Evolutionary conservation across 805 yeast species (phyloP).

Genomic region (Blastobotrys attinorum): DNA sequence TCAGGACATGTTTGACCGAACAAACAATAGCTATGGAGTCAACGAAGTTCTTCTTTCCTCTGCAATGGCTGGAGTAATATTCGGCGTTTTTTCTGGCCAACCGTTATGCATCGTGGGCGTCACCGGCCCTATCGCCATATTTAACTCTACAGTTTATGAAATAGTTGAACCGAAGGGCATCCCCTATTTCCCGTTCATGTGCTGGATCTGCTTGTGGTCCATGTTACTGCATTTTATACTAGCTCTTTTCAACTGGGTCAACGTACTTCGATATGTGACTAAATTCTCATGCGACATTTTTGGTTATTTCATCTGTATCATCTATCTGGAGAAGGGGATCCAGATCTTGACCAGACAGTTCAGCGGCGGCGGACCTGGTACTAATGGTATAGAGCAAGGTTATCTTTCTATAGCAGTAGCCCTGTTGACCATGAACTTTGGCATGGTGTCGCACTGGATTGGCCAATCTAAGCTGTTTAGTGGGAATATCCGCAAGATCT

Average conservation of each 20-base stretch:
- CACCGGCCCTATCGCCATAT: constrained; percentile 90
- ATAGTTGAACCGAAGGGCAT: constrained; percentile 45
- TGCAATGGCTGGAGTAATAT: constrained; percentile 82
- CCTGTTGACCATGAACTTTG: constrained; percentile 67
- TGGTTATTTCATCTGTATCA: constrained; percentile 83
- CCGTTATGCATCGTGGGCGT: constrained; percentile 95
- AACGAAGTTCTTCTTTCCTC: constrained; percentile 80
- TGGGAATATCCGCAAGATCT: constrained; percentile 50
- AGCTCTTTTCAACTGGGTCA: constrained; percentile 61
- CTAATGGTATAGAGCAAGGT: constrained; percentile 37
- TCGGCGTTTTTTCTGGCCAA: constrained; percentile 81
- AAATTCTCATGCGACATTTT: constrained; percentile 85
- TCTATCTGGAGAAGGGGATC: constrained; percentile 85
- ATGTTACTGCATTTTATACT: constrained; percentile 71
- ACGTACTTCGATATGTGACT: constrained; percentile 63
- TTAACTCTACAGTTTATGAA: constrained; percentile 82
- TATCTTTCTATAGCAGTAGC: constrained; percentile 72
- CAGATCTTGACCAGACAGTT: constrained; percentile 75
- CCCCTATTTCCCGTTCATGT: constrained; percentile 81
- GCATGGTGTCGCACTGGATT: constrained; percentile 49
- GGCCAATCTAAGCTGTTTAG: constrained; percentile 62
- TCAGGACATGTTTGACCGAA: constrained; percentile 92
- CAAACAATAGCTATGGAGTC: constrained; percentile 80
- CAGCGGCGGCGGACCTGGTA: constrained; percentile 28
- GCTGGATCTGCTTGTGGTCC: constrained; percentile 92